Percentiles rank a stretch among this genome's conserved stretches.
Evolutionary conservation across 169 alveolate genomes (phyloP).

Genomic region (Toxoplasma gondii): DNA sequence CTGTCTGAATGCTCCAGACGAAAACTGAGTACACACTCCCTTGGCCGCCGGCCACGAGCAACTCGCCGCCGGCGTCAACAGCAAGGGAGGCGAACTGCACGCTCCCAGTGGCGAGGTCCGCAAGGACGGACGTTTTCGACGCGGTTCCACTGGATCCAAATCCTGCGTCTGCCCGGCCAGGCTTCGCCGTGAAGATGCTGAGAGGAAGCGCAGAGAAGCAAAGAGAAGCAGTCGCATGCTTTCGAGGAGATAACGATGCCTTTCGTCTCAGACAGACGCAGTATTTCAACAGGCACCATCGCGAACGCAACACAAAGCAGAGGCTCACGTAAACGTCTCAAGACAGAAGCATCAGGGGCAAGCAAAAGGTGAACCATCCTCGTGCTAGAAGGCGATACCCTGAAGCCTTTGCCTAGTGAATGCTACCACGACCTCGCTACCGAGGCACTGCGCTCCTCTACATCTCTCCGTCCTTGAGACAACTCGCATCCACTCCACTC

Average conservation of each 20-base stretch:
- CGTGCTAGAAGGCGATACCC: background rate
- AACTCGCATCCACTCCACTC: too few species aligned
- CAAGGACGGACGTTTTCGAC: constrained; percentile 30
- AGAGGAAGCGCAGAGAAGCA: background rate
- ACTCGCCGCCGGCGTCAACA: constrained; percentile 94
- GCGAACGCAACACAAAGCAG: background rate
- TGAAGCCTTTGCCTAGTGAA: too few species aligned
- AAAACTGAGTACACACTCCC: constrained; percentile 82
- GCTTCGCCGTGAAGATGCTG: background rate
- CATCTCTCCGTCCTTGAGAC: too few species aligned
- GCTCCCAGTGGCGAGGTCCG: constrained; percentile 71
- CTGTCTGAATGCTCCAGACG: constrained; percentile 79
- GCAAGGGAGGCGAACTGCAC: constrained; percentile 95
- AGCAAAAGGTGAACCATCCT: background rate
- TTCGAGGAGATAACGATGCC: background rate
- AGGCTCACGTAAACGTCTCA: background rate
- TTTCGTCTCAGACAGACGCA: background rate
- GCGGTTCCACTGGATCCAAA: constrained; percentile 40
- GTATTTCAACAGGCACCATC: background rate
- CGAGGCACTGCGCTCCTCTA: too few species aligned
- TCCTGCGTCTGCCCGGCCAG: constrained; percentile 35
- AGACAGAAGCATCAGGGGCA: background rate
- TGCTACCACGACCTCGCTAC: too few species aligned
- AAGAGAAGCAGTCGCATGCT: background rate
- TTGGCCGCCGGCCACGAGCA: constrained; percentile 97